A percentile compares a stretch with the other conserved stretches of the same genome.
Evolutionary conservation across 1,284 basidiomycete genomes (phyloP).

Genomic region (Cryptococcus sp.): DNA sequence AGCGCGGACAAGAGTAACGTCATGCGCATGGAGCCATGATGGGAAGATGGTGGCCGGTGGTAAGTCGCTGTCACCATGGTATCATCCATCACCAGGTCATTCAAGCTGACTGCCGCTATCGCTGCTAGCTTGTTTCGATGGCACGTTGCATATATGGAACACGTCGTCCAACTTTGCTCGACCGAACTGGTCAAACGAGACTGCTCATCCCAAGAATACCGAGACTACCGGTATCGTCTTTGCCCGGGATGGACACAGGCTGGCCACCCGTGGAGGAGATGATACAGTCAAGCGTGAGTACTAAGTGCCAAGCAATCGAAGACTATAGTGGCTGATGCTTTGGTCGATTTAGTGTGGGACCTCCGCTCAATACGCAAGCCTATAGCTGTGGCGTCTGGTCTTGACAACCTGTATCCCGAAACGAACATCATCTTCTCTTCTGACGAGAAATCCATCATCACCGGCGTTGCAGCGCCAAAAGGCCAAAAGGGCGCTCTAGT

Average conservation of each 20-base stretch:
- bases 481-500: conserved; percentile 69
- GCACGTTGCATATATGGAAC: conserved; percentile 90
- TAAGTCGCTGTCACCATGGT: conserved; percentile 53
- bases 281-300: conserved; percentile 88
- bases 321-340: conserved; percentile 19
- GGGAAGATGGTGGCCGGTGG: conserved; percentile 82
- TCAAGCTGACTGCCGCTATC: conserved; percentile 2
- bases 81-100: not conserved
- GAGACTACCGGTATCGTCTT: conserved; percentile 84
- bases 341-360: conserved; percentile 78
- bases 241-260: conserved; percentile 74
- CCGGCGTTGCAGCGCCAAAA: conserved; percentile 65
- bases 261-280: conserved; percentile 87
- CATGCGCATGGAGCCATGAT: conserved; percentile 83
- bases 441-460: conserved; percentile 81
- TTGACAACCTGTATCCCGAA: conserved; percentile 81
- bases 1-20: conserved; percentile 86
- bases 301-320: not conserved
- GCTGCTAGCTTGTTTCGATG: conserved; percentile 76
- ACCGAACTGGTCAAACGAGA: conserved; percentile 80
- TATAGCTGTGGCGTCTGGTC: conserved; percentile 62
- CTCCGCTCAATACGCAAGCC: conserved; percentile 84
- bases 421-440: conserved; percentile 93
- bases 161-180: conserved; percentile 87
- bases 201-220: conserved; percentile 77